phyloP scores from a whole-genome alignment of 2,329 filamentous ascomycete species.

The Xylaria sp. region DNA sequence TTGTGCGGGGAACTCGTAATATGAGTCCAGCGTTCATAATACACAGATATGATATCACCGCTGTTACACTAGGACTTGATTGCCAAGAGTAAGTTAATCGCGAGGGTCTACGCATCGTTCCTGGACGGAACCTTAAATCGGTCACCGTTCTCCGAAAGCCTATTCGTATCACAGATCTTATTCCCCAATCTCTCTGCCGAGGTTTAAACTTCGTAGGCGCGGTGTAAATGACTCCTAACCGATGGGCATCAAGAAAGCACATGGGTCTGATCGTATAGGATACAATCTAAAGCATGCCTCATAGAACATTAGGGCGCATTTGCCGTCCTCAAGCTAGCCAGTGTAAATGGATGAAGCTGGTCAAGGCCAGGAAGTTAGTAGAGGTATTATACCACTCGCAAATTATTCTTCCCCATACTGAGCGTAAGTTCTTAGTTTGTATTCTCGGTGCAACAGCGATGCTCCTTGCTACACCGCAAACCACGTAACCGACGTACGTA shows the following conservation, averaged over 20 bases:
- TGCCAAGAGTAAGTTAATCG: background rate
- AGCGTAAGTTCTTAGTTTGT: background rate
- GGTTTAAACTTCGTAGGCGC: background rate
- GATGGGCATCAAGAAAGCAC: too few relatives aligned
- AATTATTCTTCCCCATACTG: too few relatives aligned
- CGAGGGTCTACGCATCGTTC: background rate
- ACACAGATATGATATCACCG: background rate
- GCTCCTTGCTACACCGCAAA: background rate
- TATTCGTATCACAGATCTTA: background rate
- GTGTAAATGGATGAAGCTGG: background rate
- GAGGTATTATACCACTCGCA: background rate
- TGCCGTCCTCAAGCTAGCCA: background rate
- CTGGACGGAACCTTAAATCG: background rate
- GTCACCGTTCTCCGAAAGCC: background rate
- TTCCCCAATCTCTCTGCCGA: background rate
- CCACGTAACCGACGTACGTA: background rate
- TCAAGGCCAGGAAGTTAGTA: background rate
- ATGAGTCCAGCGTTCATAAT: background rate
- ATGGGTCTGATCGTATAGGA: too few relatives aligned
- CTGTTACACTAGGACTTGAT: too few relatives aligned
- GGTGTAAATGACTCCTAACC: background rate
- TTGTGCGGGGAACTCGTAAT: too few relatives aligned
- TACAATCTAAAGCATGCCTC: constrained; percentile 1
- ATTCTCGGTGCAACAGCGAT: background rate
- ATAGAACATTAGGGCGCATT: background rate